Conservation (phyloP, 331 rosid genomes). For the Arachis monticola region DNA sequence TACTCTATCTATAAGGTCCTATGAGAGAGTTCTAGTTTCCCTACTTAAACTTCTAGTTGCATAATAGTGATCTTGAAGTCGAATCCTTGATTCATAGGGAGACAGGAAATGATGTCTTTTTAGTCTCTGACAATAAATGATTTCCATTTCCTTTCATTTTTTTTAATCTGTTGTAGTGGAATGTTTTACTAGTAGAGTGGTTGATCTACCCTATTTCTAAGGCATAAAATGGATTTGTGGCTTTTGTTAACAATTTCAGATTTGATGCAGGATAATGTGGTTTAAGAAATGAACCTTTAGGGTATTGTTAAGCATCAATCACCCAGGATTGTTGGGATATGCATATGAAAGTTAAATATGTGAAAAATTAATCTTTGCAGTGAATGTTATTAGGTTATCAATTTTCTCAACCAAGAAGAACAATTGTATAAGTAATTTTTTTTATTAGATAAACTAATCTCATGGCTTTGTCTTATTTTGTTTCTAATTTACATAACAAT, state of each 20-base stretch:
- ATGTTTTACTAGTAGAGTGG: background rate
- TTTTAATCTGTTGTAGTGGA: background rate
- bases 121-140: background rate
- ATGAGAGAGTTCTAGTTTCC: background rate
- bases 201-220: constrained; percentile 13
- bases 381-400: background rate
- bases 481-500: constrained; percentile 15
- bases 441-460: background rate
- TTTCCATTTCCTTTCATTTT: background rate
- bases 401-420: constrained; percentile 7
- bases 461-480: background rate
- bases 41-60: background rate
- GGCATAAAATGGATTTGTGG: background rate
- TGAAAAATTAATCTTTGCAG: constrained; percentile 12
- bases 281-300: background rate
- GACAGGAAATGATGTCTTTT: constrained; percentile 4
- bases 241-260: background rate
- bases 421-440: background rate
- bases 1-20: background rate
- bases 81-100: constrained; percentile 22
- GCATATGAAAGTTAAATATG: background rate
- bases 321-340: background rate
- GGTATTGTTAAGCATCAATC: background rate
- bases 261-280: constrained; percentile 6
- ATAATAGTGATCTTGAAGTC: constrained; percentile 15